phyloP scores from a whole-genome alignment of 2,329 filamentous ascomycete genomes.

The Aspergillus vadensis region DNA sequence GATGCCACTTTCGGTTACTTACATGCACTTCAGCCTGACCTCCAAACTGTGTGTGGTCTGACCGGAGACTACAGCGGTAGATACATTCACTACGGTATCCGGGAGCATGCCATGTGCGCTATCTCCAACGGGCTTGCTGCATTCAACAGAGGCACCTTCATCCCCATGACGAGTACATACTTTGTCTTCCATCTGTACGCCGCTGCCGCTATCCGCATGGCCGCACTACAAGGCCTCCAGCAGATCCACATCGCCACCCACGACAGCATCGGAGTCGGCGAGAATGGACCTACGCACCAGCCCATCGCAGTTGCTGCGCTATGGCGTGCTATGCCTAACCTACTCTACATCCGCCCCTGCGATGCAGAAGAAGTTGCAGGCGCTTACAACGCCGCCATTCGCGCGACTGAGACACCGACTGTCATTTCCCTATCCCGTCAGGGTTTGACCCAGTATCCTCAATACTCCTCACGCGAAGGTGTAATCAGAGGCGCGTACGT shows the following conservation, averaged over 20 bases:
- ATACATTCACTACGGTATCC: slow-evolving; percentile 61
- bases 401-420: slow-evolving; percentile 40
- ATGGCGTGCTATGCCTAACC: slow-evolving; percentile 64
- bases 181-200: slow-evolving; percentile 65
- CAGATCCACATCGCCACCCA: slow-evolving; percentile 64
- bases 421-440: slow-evolving; percentile 52
- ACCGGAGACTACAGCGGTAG: slow-evolving; percentile 56
- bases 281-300: slow-evolving; percentile 65
- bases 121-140: slow-evolving; percentile 77
- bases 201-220: slow-evolving; percentile 63
- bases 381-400: slow-evolving; percentile 45
- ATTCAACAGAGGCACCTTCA: slow-evolving; percentile 56
- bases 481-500: slow-evolving; percentile 48
- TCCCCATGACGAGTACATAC: slow-evolving; percentile 57
- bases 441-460: slow-evolving; percentile 39
- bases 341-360: slow-evolving; percentile 62
- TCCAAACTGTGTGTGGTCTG: slow-evolving; percentile 30
- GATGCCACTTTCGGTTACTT: not conserved
- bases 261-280: slow-evolving; percentile 61
- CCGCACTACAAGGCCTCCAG: slow-evolving; percentile 57
- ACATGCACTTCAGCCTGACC: slow-evolving; percentile 25
- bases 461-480: slow-evolving; percentile 39
- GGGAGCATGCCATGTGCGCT: slow-evolving; percentile 67
- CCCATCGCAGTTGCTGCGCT: slow-evolving; percentile 60
- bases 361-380: slow-evolving; percentile 59